These are phyloP conservation scores for Lachnellula cervina DNA, from an alignment of 2,329 filamentous ascomycete species.

Conservation along the genomic window DNA sequence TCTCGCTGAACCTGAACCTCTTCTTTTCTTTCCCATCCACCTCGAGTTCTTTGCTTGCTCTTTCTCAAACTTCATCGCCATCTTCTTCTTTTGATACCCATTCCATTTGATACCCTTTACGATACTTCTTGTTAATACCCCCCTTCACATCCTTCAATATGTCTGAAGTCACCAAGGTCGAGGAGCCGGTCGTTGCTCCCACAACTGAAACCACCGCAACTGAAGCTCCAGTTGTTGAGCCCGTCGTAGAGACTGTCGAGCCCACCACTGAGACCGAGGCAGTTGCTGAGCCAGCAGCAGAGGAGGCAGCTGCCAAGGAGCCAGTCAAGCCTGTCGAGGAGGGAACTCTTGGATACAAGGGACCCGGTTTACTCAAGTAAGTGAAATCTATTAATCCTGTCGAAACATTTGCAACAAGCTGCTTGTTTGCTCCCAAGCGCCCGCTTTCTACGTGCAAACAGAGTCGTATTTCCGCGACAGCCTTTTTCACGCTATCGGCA, in stretches of 20 bases:
- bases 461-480: not conserved
- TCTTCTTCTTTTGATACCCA: slow-evolving; percentile 13
- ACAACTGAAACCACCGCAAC: slow-evolving; percentile 31
- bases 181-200: slow-evolving; percentile 37
- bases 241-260: slow-evolving; percentile 31
- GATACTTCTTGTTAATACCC: slow-evolving; percentile 17
- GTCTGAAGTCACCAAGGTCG: slow-evolving; percentile 67
- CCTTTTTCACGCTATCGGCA: not conserved
- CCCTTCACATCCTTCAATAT: slow-evolving; percentile 25
- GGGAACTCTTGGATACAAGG: slow-evolving; percentile 86
- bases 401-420: not conserved
- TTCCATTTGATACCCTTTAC: slow-evolving; percentile 9
- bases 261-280: slow-evolving; percentile 34
- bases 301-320: slow-evolving; percentile 44
- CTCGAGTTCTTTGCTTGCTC: not conserved
- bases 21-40: slow-evolving; percentile 1
- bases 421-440: not conserved
- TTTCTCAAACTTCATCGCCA: not conserved
- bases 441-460: not conserved
- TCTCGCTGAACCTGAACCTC: not conserved
- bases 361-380: slow-evolving; percentile 76
- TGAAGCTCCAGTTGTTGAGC: slow-evolving; percentile 29
- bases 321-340: slow-evolving; percentile 50
- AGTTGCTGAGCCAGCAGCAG: slow-evolving; percentile 33
- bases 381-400: slow-evolving; percentile 31